Evolutionary conservation across 1,139 yeast species (phyloP).

Genomic region (Geotrichum carabidarum): DNA sequence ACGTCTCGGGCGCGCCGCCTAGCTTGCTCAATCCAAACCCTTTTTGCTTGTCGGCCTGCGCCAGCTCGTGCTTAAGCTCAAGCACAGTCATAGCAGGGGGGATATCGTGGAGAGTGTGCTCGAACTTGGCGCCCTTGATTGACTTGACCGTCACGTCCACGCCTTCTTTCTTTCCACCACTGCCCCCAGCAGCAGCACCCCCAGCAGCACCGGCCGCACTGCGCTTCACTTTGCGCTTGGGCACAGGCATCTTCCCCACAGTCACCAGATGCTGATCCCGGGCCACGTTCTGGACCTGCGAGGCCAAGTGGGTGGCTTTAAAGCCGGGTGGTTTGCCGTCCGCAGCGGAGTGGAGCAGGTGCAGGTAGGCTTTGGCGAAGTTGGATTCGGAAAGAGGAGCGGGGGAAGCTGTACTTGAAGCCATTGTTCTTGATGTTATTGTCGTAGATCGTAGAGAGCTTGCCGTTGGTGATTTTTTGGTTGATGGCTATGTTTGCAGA

Average conservation of each 20-base stretch:
- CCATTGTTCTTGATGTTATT: constrained; percentile 1
- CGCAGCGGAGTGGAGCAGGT: constrained; percentile 8
- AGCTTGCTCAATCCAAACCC: too few relatives aligned
- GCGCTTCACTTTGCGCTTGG: constrained; percentile 5
- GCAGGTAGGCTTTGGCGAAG: constrained; percentile 9
- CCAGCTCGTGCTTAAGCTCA: constrained; percentile 3
- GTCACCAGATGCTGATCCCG: background rate
- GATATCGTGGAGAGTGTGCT: background rate
- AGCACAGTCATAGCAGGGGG: background rate
- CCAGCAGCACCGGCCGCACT: background rate
- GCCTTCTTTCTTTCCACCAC: background rate
- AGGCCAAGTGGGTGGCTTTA: constrained; percentile 5
- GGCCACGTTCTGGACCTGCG: background rate
- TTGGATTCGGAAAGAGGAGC: constrained; percentile 4
- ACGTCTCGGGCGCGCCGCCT: too few relatives aligned
- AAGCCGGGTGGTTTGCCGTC: constrained; percentile 1
- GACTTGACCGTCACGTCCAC: constrained; percentile 8
- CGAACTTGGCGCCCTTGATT: constrained; percentile 12
- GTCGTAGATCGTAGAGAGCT: background rate
- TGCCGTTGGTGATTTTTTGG: constrained; percentile 7
- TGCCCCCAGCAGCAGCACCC: background rate
- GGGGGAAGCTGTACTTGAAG: constrained; percentile 1
- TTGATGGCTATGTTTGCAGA: constrained; percentile 5
- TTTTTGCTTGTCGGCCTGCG: too few relatives aligned
- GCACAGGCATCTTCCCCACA: constrained; percentile 9